Evolutionary conservation across 768 basidiomycete species (phyloP).

Genomic region (Fomitopsis pulvina): DNA sequence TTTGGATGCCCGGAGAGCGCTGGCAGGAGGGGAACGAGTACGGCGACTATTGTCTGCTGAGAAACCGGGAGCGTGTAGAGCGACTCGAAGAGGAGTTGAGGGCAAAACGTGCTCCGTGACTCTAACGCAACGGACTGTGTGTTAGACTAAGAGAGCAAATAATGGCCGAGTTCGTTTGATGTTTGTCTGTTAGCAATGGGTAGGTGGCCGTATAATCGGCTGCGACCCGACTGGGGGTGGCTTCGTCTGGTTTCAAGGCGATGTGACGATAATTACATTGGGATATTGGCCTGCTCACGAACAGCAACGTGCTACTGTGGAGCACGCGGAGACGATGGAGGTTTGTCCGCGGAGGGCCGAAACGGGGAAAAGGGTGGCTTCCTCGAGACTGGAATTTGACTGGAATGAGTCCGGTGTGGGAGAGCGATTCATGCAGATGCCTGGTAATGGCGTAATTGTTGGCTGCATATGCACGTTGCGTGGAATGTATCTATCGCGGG

Average conservation of each 20-base stretch:
- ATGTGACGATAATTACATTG: background rate
- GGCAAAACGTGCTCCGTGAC: conserved; percentile 2
- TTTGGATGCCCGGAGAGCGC: conserved; percentile 70
- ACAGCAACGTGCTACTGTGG: background rate
- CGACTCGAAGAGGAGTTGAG: conserved; percentile 19
- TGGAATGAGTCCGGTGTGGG: background rate
- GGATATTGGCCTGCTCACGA: background rate
- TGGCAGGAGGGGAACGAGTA: conserved; percentile 71
- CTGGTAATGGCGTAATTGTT: background rate
- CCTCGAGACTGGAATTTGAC: background rate
- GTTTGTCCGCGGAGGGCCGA: background rate
- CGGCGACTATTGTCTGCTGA: conserved; percentile 89
- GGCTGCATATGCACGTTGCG: background rate
- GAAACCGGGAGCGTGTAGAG: conserved; percentile 40
- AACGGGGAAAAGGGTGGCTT: too few relatives aligned
- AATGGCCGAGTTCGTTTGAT: background rate
- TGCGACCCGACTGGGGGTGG: background rate
- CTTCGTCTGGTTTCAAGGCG: background rate
- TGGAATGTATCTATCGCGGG: background rate
- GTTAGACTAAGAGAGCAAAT: background rate
- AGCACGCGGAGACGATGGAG: background rate
- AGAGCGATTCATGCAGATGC: background rate
- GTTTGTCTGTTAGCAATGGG: background rate
- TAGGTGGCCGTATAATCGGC: background rate
- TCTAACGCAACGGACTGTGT: background rate